Evolutionary conservation across 305 asterid genomes (phyloP), one percentile per base, ranked within the genome.

Genomic region (Fraxinus velutina): DNA sequence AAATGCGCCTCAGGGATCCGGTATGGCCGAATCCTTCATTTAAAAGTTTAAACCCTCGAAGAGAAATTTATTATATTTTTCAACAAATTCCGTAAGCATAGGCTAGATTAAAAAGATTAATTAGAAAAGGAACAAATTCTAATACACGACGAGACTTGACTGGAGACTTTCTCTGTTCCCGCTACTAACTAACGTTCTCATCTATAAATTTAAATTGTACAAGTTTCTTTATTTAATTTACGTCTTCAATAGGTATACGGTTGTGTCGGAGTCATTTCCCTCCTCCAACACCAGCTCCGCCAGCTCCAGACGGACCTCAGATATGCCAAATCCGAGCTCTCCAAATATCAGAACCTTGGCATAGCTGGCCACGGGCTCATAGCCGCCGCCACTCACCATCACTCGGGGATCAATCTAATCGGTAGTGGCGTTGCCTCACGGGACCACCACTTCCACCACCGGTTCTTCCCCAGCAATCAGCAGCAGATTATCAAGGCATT

Each of bases 261-360:
- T 22, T 92, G 97, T 86, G 97, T 92, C 6, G 97, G 97, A 37
- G 97, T 91, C n/a, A 92, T 92, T 82, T 92, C 97, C 0, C 91
- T 92, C 83, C 91, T 92, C 75, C 96, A 92, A 72, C 95, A 91
- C 80, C 97, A 92, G 86, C 95, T 92, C 84, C 93, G 92, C 5
- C 97, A 91, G 80, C 94, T 92, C 2, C 97, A 91, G 80, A 84
- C 88, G 85, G 97, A 92, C 74, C 92, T 92, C 86, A 89, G 88
- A 85, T 89, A 90, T 82, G 97, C 97, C 78, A 92, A 91, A 76
- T 89, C 97, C 0, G 97, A 92, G 86, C 92, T 92, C 37, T 91
- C 96, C 73, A 93, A 90, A 89, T 93, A 93, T 87, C 96, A 91
- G 24, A 91, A 83, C 86, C 87, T 88, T 32, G 91, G 91, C 27